Conservation (phyloP, 306 rosid species). For the Mimosa bimucronata region DNA sequence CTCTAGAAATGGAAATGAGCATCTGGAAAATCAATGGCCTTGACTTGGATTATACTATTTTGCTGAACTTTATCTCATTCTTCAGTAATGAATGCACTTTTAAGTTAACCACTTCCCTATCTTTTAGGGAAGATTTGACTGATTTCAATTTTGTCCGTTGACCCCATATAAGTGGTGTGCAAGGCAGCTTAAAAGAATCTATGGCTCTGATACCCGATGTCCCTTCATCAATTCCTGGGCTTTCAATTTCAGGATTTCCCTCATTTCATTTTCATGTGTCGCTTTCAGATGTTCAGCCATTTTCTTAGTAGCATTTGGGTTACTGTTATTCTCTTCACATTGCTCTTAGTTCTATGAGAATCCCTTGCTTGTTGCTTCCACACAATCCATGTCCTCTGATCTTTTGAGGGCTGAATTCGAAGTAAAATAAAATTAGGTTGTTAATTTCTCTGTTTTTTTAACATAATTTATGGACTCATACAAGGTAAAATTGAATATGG, state of each 20-base stretch:
- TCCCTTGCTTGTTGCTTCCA: background rate
- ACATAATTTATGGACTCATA: background rate
- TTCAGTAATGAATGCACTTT: background rate
- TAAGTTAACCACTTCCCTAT: background rate
- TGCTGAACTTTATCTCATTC: background rate
- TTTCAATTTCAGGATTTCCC: background rate
- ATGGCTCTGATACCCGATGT: background rate
- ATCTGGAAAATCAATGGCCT: constrained; percentile 8
- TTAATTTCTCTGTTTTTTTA: background rate
- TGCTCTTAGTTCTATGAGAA: background rate
- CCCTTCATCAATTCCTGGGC: background rate
- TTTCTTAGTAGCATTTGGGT: background rate
- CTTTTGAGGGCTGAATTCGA: background rate
- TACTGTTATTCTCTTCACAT: background rate
- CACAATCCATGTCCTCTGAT: background rate
- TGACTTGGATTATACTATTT: background rate
- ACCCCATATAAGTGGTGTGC: background rate
- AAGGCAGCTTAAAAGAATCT: background rate
- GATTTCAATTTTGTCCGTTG: background rate
- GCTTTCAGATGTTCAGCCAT: background rate
- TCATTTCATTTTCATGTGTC: background rate
- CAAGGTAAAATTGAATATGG: constrained; percentile 7
- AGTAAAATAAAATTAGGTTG: background rate
- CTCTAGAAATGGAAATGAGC: background rate
- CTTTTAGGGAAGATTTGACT: background rate